These are phyloP conservation scores for Malus sylvestris DNA, from an alignment of 306 rosid genomes.

Conservation along the genomic window DNA sequence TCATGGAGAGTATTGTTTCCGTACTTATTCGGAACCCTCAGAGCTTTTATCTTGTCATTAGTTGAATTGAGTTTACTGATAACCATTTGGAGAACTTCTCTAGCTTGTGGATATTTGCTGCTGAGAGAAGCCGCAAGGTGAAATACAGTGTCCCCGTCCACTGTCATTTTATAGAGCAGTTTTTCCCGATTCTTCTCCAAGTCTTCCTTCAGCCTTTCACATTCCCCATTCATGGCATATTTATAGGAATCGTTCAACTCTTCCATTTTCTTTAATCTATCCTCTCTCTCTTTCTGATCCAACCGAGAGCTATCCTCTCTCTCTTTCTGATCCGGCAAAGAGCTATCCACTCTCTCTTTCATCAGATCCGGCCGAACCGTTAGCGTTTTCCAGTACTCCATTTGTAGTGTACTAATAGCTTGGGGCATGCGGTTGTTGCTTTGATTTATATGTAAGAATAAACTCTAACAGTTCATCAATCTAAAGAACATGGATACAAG, in stretches of 20 bases:
- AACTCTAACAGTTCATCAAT: no score
- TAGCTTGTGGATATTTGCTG: neutral
- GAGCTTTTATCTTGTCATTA: neutral
- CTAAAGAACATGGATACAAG: no score
- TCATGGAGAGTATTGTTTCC: no score
- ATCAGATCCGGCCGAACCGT: neutral
- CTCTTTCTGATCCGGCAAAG: no score
- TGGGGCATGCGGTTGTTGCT: neutral
- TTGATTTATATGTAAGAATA: neutral
- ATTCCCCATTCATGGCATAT: neutral
- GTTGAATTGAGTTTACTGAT: neutral
- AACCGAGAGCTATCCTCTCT: no score
- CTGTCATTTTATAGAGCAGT: neutral
- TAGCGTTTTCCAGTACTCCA: neutral
- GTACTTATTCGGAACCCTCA: neutral
- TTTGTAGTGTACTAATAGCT: neutral
- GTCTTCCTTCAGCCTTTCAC: neutral
- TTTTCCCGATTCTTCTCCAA: rapidly evolving
- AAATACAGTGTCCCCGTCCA: slow-evolving; percentile 1
- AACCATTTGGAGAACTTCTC: neutral
- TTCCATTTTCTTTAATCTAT: no score
- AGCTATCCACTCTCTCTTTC: neutral
- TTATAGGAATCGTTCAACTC: neutral
- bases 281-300: neutral
- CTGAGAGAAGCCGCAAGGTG: slow-evolving; percentile 3